Base-by-base conservation (phyloP, 805 yeast genomes). In the Ogataea paradorogensis region DNA sequence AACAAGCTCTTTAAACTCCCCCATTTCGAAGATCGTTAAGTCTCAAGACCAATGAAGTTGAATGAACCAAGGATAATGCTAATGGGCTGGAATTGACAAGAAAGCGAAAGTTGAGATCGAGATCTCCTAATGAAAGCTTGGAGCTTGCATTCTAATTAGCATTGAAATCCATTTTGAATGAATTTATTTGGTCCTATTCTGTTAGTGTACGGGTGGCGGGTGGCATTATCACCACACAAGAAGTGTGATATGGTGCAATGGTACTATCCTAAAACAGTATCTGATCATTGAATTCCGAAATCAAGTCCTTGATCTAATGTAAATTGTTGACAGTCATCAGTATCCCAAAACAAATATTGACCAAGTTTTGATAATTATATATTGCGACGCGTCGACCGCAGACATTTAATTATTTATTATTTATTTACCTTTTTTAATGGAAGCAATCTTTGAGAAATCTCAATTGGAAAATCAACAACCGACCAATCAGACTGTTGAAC, bases 191-290 rank as follows among this genome's bases (percentile, higher is more conserved):
- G 35, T 15, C 35, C 15, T 21, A 15, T 18, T 27, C 9, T 8
- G n/a, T 13, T 15, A 20, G 21, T 21, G 5, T 20, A 7, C 18
- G 32, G 42, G 44, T 31, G 47, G 47, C 32, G 45, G 39, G 49
- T 37, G 49, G 46, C 42, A 30, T 38, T 26, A 35, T 31, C 52
- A 48, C 52, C 52, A 41, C 45, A 35, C 32, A 33, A 16, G 31
- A 27, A 38, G 27, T 36, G 46, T 42, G 52, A 45, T 45, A 40
- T 40, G 47, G 46, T 45, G 52, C 52, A 42, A 27, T 40, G 49
- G 40, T 18, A 9, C 6, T 4, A 7, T 18, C 14, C 13, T 18
- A 18, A 18, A 18, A 18, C 20, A 6, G 6, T 18, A 18, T 5
- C 4, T 29, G 9, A 14, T 29, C 9, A 13, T 18, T 20, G 33